A percentile compares a stretch with the other conserved stretches of the same genome.
Evolutionary conservation across 192 early-diverging fungal species (phyloP).

Genomic region (Dissophora ornata): DNA sequence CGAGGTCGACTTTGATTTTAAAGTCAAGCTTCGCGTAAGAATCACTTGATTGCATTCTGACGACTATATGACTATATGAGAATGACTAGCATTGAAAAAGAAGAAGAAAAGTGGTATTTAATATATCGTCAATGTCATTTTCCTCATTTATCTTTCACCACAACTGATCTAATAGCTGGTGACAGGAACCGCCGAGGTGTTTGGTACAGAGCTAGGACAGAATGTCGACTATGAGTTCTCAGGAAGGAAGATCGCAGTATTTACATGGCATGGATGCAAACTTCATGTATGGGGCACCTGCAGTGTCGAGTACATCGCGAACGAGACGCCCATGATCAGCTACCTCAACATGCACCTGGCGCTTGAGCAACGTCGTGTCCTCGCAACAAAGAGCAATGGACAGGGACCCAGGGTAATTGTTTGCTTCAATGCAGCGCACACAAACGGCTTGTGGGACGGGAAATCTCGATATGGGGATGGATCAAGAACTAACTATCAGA

Average conservation of each 20-base stretch:
- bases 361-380: conserved; percentile 78
- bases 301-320: conserved; percentile 87
- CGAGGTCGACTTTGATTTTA: conserved; percentile 81
- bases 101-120: too few species aligned
- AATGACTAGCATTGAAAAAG: not conserved
- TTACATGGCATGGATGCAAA: conserved; percentile 92
- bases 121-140: too few species aligned
- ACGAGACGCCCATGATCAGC: conserved; percentile 95
- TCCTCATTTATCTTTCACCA: too few species aligned
- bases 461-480: not conserved
- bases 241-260: conserved; percentile 89
- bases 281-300: conserved; percentile 70
- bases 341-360: conserved; percentile 92
- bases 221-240: conserved; percentile 83
- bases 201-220: conserved; percentile 93
- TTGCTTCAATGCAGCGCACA: not conserved
- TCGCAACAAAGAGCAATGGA: conserved; percentile 56
- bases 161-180: conserved; percentile 68
- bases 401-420: conserved; percentile 60
- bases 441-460: not conserved
- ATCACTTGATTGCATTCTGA: too few species aligned
- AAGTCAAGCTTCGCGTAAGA: conserved; percentile 77
- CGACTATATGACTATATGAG: too few species aligned
- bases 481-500: not conserved
- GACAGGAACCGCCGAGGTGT: conserved; percentile 89